These are phyloP conservation scores for Colletotrichum acutatum DNA, from an alignment of 2,329 filamentous ascomycete species.

Conservation along the genomic window DNA sequence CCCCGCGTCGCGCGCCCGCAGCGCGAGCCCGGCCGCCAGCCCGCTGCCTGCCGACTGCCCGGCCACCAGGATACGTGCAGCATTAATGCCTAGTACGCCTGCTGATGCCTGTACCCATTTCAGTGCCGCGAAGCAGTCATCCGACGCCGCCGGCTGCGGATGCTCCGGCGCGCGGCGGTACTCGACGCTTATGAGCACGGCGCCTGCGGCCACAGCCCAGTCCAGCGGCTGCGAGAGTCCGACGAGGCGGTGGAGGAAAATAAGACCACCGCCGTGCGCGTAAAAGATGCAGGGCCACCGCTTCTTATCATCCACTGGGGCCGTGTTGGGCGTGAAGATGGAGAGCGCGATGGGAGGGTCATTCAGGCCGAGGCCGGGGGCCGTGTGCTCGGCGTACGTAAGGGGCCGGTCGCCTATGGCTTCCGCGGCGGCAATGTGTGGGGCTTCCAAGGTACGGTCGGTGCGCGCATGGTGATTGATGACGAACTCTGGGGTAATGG, in stretches of 20 bases:
- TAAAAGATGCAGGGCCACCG: constrained; percentile 33
- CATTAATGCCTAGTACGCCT: constrained; percentile 30
- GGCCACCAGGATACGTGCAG: constrained; percentile 33
- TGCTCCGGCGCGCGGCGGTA: constrained; percentile 42
- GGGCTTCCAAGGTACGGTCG: background rate
- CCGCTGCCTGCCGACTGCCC: constrained; percentile 31
- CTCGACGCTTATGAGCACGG: constrained; percentile 40
- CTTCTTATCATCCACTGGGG: background rate
- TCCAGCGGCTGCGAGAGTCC: constrained; percentile 37
- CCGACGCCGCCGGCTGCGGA: constrained; percentile 36
- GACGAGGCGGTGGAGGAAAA: constrained; percentile 40
- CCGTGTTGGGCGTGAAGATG: constrained; percentile 36
- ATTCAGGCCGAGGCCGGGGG: constrained; percentile 28
- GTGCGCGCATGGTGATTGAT: constrained; percentile 32
- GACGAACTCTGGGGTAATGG: constrained; percentile 36
- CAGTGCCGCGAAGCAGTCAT: constrained; percentile 38
- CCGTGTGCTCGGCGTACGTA: constrained; percentile 38
- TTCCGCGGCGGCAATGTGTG: background rate
- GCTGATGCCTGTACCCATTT: constrained; percentile 36
- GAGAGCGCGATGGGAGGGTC: constrained; percentile 29
- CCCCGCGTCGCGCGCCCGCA: constrained; percentile 37
- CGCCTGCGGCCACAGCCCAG: constrained; percentile 34
- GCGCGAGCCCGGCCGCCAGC: background rate
- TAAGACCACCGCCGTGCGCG: constrained; percentile 39
- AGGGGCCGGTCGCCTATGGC: constrained; percentile 36